Evolutionary conservation across 805 yeast species (phyloP).

Genomic region (Zygoascus tannicola): DNA sequence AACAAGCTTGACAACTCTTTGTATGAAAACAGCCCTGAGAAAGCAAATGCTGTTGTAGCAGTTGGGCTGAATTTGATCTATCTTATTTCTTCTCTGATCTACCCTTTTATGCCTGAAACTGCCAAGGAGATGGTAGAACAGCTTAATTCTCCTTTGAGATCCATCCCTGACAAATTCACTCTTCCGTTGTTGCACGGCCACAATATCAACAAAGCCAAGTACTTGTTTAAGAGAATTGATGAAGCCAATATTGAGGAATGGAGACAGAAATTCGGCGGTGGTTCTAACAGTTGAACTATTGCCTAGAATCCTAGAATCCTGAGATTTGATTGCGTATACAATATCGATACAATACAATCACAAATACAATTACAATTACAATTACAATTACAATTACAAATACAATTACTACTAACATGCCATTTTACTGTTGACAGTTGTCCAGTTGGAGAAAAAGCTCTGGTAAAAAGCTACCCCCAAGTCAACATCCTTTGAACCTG

Average conservation of each 20-base stretch:
- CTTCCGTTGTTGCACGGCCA: constrained; percentile 69
- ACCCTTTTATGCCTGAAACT: constrained; percentile 89
- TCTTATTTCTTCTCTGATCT: constrained; percentile 68
- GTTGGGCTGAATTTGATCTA: constrained; percentile 84
- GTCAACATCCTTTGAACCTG: constrained; percentile 67
- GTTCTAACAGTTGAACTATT: not conserved
- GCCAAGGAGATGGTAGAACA: constrained; percentile 60
- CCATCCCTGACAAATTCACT: constrained; percentile 68
- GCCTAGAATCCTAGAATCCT: no score
- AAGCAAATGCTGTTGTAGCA: constrained; percentile 86
- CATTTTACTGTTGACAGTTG: no score
- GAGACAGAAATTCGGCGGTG: constrained; percentile 80
- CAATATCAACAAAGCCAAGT: constrained; percentile 81
- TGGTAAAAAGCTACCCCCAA: constrained; percentile 60
- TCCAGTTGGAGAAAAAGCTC: constrained; percentile 52
- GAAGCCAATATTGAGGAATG: constrained; percentile 79
- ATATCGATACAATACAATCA: no score
- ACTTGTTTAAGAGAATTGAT: constrained; percentile 86
- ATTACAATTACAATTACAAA: no score
- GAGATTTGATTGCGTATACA: no score
- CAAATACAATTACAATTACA: no score
- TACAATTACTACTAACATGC: no score
- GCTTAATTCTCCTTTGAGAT: constrained; percentile 71
- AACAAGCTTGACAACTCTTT: constrained; percentile 87
- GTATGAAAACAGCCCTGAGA: constrained; percentile 63